A percentile compares a stretch with the other conserved stretches of the same genome.
These are phyloP conservation scores for Colletotrichum plurivorum DNA, from an alignment of 2,329 filamentous ascomycete species.

Conservation along the genomic window DNA sequence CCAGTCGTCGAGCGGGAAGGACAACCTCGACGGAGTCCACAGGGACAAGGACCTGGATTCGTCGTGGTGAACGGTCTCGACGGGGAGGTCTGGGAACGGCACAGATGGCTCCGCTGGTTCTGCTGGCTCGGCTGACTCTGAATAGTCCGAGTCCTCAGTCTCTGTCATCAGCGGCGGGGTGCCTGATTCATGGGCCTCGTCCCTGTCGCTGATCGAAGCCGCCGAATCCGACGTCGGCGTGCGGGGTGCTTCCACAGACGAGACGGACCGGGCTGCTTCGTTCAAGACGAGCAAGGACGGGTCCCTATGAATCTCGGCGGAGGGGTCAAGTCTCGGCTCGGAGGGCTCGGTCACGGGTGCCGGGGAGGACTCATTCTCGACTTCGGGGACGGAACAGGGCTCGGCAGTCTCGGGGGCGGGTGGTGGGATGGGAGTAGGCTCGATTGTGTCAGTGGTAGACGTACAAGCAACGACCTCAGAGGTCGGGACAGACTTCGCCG, in stretches of 20 bases:
- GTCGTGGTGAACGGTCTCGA: conserved; percentile 15
- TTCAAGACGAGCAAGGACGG: conserved; percentile 23
- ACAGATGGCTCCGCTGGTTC: conserved; percentile 21
- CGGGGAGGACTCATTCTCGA: not conserved
- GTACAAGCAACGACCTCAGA: conserved; percentile 33
- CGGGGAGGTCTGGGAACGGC: conserved; percentile 25
- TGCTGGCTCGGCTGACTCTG: conserved; percentile 29
- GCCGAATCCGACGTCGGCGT: conserved; percentile 29
- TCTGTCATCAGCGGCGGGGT: conserved; percentile 37
- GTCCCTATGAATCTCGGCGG: conserved; percentile 6
- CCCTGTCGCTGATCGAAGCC: conserved; percentile 31
- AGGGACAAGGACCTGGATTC: conserved; percentile 27
- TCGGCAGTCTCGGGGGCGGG: conserved; percentile 13
- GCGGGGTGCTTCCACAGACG: conserved; percentile 4
- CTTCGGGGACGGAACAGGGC: not conserved
- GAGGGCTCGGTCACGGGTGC: conserved; percentile 2
- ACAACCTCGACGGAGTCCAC: conserved; percentile 27
- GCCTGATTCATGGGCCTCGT: conserved; percentile 22
- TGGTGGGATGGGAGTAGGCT: conserved; percentile 9
- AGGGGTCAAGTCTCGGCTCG: conserved; percentile 23
- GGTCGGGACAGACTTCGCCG: conserved; percentile 1
- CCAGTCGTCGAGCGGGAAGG: conserved; percentile 27
- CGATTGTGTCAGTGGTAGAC: conserved; percentile 27
- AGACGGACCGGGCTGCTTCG: conserved; percentile 18
- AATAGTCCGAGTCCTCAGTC: conserved; percentile 39